These are phyloP conservation scores for Ogataea polymorpha DNA, from an alignment of 805 yeast species.

Conservation along the genomic window DNA sequence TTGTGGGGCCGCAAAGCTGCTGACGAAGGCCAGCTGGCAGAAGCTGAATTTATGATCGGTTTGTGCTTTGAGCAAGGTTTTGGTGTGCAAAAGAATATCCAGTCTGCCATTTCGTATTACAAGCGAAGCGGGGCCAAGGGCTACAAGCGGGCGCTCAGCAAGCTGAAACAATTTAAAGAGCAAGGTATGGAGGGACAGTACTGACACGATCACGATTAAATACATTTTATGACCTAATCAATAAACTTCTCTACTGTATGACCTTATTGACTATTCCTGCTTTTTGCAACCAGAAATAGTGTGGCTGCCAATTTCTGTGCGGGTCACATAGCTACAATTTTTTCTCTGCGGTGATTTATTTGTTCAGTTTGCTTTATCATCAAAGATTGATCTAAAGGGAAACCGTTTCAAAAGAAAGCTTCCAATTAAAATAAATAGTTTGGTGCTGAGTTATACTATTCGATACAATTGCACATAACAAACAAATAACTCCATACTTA, in stretches of 20 bases:
- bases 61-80: slow-evolving; percentile 66
- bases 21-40: slow-evolving; percentile 49
- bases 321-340: background rate
- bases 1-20: slow-evolving; percentile 65
- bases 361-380: slow-evolving; percentile 13
- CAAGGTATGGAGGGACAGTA: background rate
- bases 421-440: background rate
- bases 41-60: slow-evolving; percentile 70
- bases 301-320: slow-evolving; percentile 6
- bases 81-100: slow-evolving; percentile 44
- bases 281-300: background rate
- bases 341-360: slow-evolving; percentile 14
- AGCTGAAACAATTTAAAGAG: slow-evolving; percentile 29
- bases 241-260: background rate
- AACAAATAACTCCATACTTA: background rate
- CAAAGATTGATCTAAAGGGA: slow-evolving; percentile 7
- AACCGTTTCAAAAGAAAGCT: slow-evolving; percentile 3
- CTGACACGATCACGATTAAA: background rate
- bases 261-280: background rate
- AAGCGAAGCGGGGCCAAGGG: slow-evolving; percentile 60
- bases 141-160: slow-evolving; percentile 50
- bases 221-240: background rate
- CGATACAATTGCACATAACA: background rate
- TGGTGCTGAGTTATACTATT: background rate
- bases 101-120: slow-evolving; percentile 49